Base-by-base conservation (phyloP, 805 yeast species). In the Cyberlindnera bimundalis region DNA sequence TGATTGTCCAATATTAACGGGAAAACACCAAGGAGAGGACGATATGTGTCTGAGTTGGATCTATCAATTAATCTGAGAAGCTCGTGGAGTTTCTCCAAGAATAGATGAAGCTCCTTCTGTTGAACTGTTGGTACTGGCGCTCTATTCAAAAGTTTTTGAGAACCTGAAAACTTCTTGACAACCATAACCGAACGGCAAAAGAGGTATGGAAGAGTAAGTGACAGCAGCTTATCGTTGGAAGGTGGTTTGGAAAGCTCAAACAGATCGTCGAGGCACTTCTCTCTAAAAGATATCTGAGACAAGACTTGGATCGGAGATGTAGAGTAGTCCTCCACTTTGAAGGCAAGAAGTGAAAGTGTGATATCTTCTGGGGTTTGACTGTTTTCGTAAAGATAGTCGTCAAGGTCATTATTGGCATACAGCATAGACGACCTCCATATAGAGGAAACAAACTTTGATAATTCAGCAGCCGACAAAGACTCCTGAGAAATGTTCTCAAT, bases 101-200 rank as follows among this genome's bases (percentile, higher is more conserved):
- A 52, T 0, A 65, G 51, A 11, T 48, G 46, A n/a, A 89, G 53
- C 57, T 90, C 98, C 6, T 65, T 60, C 39, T 75, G 75, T 49
- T 86, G 87, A 7, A 84, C 59, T 29, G 73, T 68, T 0, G 91
- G 76, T 13, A 84, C 65, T 1, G 97, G 97, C 38, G 74, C 74
- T 23, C 60, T 66, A 26, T 79, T 76, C 6, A 81, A 56, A 11
- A 89, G 61, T 24, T 70, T 73, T 37, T 71, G 74, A 48, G 84
- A 89, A 13, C 82, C 76, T 6, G 84, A 65, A 46, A 76, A 80
- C 43, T 83, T 75, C 40, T 83, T 69, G 32, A 90, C 61, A 0
- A 78, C 71, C 45, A 84, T 70, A 0, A 84, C 77, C 19, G 74
- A 64, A 29, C 96, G 68, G 15, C 79, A 68, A 0, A 76, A 60